Conservation (phyloP, 1,139 yeast species). For the Yamadazyma jaroonii region DNA sequence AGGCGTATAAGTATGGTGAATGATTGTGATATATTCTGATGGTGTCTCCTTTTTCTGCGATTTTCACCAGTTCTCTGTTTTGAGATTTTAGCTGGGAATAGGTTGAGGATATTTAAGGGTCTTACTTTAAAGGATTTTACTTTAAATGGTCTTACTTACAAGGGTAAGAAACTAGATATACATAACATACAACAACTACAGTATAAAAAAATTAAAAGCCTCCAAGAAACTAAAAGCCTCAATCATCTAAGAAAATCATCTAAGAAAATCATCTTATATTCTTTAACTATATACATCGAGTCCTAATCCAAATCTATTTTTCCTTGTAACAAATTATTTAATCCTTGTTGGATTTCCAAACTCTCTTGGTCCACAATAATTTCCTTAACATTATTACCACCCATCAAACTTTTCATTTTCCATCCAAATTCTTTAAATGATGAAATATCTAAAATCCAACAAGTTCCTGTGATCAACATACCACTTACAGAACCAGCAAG, state of each 20-base stretch:
- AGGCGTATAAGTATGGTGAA: too few relatives aligned
- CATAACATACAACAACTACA: too few relatives aligned
- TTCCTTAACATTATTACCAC: slow-evolving; percentile 61
- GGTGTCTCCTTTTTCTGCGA: slow-evolving; percentile 1
- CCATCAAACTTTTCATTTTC: slow-evolving; percentile 63
- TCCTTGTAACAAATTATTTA: slow-evolving; percentile 46
- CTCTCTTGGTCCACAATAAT: slow-evolving; percentile 64
- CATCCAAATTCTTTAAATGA: slow-evolving; percentile 67
- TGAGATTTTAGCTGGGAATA: background rate
- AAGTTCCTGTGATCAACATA: slow-evolving; percentile 70
- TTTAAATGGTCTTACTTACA: too few relatives aligned
- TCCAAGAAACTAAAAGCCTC: background rate
- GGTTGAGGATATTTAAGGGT: too few relatives aligned
- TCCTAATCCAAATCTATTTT: slow-evolving; percentile 28
- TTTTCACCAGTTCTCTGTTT: slow-evolving; percentile 2
- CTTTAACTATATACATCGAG: background rate
- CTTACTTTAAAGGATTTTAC: too few relatives aligned
- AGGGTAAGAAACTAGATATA: too few relatives aligned
- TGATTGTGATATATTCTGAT: too few relatives aligned
- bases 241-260: background rate
- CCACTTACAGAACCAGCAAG: slow-evolving; percentile 71
- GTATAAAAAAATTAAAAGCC: background rate
- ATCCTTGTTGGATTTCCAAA: slow-evolving; percentile 48
- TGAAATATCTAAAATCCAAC: slow-evolving; percentile 78
- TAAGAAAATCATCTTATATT: too few relatives aligned